Base-by-base conservation (phyloP, 2,329 filamentous ascomycete genomes). In the Cephalotrichum gorgonifer region DNA sequence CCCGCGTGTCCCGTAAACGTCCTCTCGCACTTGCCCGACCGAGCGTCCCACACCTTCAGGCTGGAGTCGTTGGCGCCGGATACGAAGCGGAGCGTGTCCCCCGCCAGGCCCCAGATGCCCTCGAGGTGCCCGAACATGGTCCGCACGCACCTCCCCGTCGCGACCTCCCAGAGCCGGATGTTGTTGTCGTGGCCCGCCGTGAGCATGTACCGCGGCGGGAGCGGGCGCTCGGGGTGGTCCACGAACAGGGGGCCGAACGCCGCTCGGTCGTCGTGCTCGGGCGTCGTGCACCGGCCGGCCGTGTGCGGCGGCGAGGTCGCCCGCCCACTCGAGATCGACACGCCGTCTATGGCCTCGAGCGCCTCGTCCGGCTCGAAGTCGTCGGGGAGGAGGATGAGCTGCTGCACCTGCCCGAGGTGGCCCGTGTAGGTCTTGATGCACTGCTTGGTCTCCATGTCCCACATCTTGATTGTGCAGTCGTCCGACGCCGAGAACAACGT, bases 91-190 rank as follows among this genome's bases (percentile, higher is more conserved):
- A 97, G 71, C 1, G 86, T 90, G 65, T 97, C 91, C 3, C 87
- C 91, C 0, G 86, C 88, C 3, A 98, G 74, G 6, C 87, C 86
- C 93, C 93, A 98, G 20, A 98, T 85, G 28, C 93, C 93, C 64
- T 98, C 93, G 22, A 98, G 79, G 60, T 98, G 93, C 0, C 93
- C 93, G 62, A 97, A 98, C 72, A 96, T 95, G 28, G 88, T 95
- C 53, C 88, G 86, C 30, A 96, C 75, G 58, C 88, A 95, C 54
- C 81, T 80, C 33, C 88, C 88, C 1, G 85, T 85, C 5, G 78
- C 78, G 2, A 89, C 86, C 62, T 96, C 88, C 91, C 93, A 98
- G 20, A 97, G 76, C 11, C 91, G 84, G 54, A 97, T 87, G 0
- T 89, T 96, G 50, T 84, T 86, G 64, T 98, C 93, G 17, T 98